Evolutionary conservation across 2,329 filamentous ascomycete genomes (phyloP).

Genomic region (Fusarium coicis): DNA sequence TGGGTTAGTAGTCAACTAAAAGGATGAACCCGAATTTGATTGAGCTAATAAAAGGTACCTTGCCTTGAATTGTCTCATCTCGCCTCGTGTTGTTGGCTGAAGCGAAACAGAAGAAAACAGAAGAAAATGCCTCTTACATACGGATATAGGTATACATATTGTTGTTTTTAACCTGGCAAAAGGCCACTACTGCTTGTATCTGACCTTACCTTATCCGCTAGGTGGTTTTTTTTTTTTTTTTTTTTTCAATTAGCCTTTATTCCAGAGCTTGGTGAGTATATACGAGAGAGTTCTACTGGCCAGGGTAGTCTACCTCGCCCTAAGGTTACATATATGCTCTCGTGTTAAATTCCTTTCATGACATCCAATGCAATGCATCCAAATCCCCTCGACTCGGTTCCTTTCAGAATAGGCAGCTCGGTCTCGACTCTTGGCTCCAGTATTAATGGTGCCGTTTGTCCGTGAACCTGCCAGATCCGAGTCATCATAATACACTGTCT

Average conservation of each 20-base stretch:
- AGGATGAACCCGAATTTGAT: neutral
- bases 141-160: neutral
- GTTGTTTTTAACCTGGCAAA: conserved; percentile 17
- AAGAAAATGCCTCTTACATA: conserved; percentile 7
- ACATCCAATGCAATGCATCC: conserved; percentile 11
- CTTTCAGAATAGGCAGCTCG: conserved; percentile 29
- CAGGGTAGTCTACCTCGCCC: neutral
- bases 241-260: conserved; percentile 32
- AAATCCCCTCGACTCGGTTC: conserved; percentile 6
- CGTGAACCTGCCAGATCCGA: conserved; percentile 35
- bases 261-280: neutral
- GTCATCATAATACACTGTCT: neutral
- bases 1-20: neutral
- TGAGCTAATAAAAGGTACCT: neutral
- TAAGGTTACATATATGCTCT: conserved; percentile 27
- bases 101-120: neutral
- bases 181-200: neutral
- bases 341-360: conserved; percentile 17
- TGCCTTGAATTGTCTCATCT: neutral
- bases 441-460: conserved; percentile 31
- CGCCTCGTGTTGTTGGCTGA: neutral
- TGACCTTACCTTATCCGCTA: conserved; percentile 1
- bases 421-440: conserved; percentile 10
- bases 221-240: neutral
- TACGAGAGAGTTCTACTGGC: neutral